Evolutionary conservation across 768 basidiomycete species (phyloP), one percentile per base, ranked within the genome.

Genomic region (Ramaria rubella): DNA sequence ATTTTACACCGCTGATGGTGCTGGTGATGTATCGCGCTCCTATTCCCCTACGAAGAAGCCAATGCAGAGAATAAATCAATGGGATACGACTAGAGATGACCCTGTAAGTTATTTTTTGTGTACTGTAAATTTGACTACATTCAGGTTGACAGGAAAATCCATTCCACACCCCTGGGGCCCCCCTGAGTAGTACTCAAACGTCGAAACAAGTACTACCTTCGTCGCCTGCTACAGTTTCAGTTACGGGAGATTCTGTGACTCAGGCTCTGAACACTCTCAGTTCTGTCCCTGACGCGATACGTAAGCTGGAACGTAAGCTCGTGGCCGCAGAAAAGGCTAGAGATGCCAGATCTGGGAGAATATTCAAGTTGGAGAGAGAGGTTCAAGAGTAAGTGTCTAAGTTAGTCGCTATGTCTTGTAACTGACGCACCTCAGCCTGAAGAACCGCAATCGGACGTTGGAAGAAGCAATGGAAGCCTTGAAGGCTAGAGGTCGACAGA

Each of bases 321-420:
- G 27, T 11, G 4, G 55, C 55, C 21, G 23, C 55, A 17, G 55
- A 56, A 34, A 46, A 29, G 55, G 30, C 29, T n/a, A 56, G 55
- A 8, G 44, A 56, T 46, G 29, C 27, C 12, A 56, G 19, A 46
- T 21, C 55, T 2, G 45, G 19, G 19, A 56, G 43, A 31, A 48
- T 56, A 3, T 8, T 34, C 15, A 14, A 46, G n/a, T 34, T 56
- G 19, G 24, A 56, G 33, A 21, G 33, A 29, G 44, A 56, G 21
- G 14, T 56, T 6, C 6, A 43, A 43, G 29, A 45, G 53, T 55
- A 55, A 15, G 53, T 42, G 38, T 55, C 1, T 17, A 30, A 19
- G 12, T 17, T 2, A 19, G 23, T 27, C 29, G 24, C 8, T 8
- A 1, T 29, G 31, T 14, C 14, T 4, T 31, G 17, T 2, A 33